These are phyloP conservation scores for Lycium ferocissimum DNA, from an alignment of 257 asterid genomes.

Conservation along the genomic window DNA sequence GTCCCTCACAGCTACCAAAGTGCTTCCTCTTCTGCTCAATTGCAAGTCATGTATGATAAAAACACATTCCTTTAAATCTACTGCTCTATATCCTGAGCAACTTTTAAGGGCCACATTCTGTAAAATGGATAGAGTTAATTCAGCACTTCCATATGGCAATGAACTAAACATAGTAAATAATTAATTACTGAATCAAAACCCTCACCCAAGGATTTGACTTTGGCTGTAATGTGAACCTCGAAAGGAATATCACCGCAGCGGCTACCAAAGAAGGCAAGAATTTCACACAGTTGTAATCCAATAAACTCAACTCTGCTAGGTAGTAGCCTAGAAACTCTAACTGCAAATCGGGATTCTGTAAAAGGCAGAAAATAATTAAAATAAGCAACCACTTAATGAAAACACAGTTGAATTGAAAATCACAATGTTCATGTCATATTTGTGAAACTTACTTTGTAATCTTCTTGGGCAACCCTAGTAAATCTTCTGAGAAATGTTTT, in stretches of 20 bases:
- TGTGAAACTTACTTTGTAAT: constrained; percentile 50
- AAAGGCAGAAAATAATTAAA: constrained; percentile 6
- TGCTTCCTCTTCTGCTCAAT: constrained; percentile 57
- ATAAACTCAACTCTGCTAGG: constrained; percentile 79
- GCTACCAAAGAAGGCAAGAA: constrained; percentile 87
- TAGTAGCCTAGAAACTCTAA: constrained; percentile 83
- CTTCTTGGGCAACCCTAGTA: constrained; percentile 59
- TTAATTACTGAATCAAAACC: background rate
- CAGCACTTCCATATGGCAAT: background rate
- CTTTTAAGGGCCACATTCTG: constrained; percentile 51
- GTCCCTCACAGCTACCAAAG: constrained; percentile 68
- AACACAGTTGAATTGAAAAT: background rate
- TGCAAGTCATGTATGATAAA: constrained; percentile 72
- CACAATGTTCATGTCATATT: background rate
- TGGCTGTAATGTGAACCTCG: constrained; percentile 73
- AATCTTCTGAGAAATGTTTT: constrained; percentile 83
- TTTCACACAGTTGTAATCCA: constrained; percentile 73
- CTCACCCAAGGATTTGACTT: constrained; percentile 76
- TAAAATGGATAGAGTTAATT: background rate
- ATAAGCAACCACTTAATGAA: background rate
- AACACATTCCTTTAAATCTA: constrained; percentile 71
- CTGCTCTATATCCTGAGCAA: constrained; percentile 66
- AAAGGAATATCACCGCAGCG: constrained; percentile 73
- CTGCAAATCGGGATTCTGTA: constrained; percentile 59
- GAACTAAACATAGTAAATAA: background rate